Conservation (phyloP, 176 grass and related monocot species). For the Lolium rigidum region DNA sequence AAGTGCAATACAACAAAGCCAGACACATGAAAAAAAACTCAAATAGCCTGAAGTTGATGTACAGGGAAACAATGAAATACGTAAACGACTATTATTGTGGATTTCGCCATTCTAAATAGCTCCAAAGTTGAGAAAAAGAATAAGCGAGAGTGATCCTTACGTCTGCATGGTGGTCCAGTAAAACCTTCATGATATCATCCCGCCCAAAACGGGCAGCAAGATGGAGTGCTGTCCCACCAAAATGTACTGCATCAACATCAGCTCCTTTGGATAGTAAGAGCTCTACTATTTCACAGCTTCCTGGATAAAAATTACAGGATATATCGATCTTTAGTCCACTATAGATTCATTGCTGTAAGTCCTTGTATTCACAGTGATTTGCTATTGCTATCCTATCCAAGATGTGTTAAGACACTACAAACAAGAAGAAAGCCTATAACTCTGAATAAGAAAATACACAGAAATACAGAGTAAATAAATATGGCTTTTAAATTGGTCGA, state of each 20-base stretch:
- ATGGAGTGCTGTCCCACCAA: constrained; percentile 36
- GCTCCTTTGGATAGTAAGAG: constrained; percentile 39
- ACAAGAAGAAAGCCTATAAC: not conserved
- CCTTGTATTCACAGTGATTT: not conserved
- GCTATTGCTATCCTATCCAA: not conserved
- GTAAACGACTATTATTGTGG: not conserved
- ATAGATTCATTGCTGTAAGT: not conserved
- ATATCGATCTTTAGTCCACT: not conserved
- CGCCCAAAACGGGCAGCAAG: not conserved
- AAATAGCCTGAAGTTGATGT: not conserved
- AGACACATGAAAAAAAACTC: not conserved
- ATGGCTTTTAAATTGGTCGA: not conserved
- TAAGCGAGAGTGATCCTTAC: not conserved
- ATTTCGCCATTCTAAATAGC: constrained; percentile 1
- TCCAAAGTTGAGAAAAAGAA: not conserved
- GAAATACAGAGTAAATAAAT: not conserved
- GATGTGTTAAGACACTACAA: not conserved
- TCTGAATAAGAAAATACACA: not conserved
- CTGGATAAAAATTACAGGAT: constrained; percentile 16
- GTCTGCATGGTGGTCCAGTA: constrained; percentile 37
- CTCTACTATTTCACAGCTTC: constrained; percentile 37
- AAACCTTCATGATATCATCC: constrained; percentile 40
- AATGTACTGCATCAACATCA: not conserved
- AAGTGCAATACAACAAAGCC: not conserved
- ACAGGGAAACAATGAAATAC: not conserved